Percentiles rank a stretch among this genome's conserved stretches.
These are phyloP conservation scores for Ajuga chamaepitys DNA, from an alignment of 257 asterid genomes.

Conservation along the genomic window DNA sequence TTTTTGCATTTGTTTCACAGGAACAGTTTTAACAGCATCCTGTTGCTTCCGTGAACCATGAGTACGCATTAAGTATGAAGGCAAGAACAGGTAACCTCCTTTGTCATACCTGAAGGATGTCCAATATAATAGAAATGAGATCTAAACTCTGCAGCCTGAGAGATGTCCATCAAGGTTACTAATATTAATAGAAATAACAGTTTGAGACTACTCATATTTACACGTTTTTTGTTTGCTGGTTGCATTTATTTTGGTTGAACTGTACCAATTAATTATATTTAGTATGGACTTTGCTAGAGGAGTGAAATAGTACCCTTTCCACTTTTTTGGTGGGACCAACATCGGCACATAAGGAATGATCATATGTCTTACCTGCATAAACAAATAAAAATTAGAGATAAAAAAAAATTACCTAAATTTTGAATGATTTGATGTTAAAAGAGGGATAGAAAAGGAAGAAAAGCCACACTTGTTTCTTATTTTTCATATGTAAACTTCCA, in stretches of 20 bases:
- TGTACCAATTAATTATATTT: background rate
- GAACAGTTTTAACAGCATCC: conserved; percentile 61
- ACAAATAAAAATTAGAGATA: conserved; percentile 7
- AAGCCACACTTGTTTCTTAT: background rate
- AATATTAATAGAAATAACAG: background rate
- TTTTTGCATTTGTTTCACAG: conserved; percentile 70
- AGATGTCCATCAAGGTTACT: background rate
- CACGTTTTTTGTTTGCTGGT: background rate
- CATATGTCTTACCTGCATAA: conserved; percentile 73
- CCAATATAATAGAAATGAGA: conserved; percentile 14
- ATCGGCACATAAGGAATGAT: conserved; percentile 87
- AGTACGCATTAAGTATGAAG: conserved; percentile 92
- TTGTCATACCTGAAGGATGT: conserved; percentile 64
- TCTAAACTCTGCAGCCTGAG: conserved; percentile 1
- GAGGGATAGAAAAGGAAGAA: background rate
- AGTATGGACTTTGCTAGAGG: conserved; percentile 1
- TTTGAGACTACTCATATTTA: background rate
- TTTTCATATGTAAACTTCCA: background rate
- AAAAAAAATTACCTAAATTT: conserved; percentile 11
- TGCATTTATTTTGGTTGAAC: conserved; percentile 1
- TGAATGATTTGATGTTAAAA: background rate
- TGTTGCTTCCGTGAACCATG: conserved; percentile 83
- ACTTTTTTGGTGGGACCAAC: conserved; percentile 95
- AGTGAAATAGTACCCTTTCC: conserved; percentile 71
- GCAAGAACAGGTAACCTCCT: conserved; percentile 93